Percentiles rank a stretch among this genome's conserved stretches.
phyloP scores from a whole-genome alignment of 2,329 filamentous ascomycete species.

The Penicillium crustosum region DNA sequence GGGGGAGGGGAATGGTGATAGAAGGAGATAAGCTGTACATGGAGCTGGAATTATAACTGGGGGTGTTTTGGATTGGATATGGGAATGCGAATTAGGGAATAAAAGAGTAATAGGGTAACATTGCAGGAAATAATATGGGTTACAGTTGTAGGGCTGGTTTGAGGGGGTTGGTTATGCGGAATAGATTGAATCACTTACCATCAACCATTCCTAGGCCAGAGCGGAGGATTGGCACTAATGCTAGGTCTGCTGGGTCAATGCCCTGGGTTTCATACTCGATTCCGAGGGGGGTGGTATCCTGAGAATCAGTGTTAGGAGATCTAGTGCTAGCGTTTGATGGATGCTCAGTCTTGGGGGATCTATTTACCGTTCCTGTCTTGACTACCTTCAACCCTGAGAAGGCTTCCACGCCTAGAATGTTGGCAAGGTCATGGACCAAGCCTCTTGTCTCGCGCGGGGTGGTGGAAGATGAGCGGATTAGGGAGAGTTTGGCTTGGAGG shows the following conservation, averaged over 20 bases:
- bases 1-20: not conserved
- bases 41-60: not conserved
- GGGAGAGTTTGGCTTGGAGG: slow-evolving; percentile 82
- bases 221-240: slow-evolving; percentile 86
- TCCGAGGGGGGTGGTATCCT: slow-evolving; percentile 78
- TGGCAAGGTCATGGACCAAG: slow-evolving; percentile 80
- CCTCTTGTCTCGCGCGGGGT: slow-evolving; percentile 73
- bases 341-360: not conserved
- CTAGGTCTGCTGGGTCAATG: slow-evolving; percentile 66
- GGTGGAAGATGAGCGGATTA: slow-evolving; percentile 73
- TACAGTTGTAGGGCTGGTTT: not conserved
- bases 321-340: slow-evolving; percentile 1
- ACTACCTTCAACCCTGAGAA: slow-evolving; percentile 63
- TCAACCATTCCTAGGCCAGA: slow-evolving; percentile 91
- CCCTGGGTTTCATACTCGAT: slow-evolving; percentile 68
- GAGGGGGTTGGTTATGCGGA: not conserved
- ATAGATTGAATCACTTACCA: slow-evolving; percentile 48
- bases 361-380: slow-evolving; percentile 63
- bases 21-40: not conserved
- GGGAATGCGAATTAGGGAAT: not conserved
- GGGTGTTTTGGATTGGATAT: not conserved
- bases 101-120: not conserved
- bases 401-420: slow-evolving; percentile 81
- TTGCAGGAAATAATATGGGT: not conserved
- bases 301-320: slow-evolving; percentile 1